These are phyloP conservation scores for Fusarium torulosum DNA, from an alignment of 2,329 filamentous ascomycete genomes.

Conservation along the genomic window DNA sequence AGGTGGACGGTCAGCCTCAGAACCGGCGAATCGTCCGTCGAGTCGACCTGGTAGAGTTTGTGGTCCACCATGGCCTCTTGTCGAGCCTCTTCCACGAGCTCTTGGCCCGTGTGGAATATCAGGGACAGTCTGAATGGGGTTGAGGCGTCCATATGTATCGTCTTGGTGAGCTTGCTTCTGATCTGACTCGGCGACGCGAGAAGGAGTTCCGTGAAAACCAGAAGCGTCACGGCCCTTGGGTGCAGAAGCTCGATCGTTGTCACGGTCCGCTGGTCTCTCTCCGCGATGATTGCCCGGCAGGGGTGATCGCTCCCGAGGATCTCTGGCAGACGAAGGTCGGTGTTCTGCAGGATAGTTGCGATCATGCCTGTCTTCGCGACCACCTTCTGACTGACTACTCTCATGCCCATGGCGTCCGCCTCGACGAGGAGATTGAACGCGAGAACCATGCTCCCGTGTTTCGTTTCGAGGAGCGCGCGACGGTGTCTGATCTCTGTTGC, in stretches of 20 bases:
- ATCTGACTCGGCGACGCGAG: conserved; percentile 61
- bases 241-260: conserved; percentile 47
- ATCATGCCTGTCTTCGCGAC: conserved; percentile 62
- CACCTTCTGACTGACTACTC: conserved; percentile 50
- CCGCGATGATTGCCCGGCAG: conserved; percentile 48
- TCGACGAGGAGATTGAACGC: conserved; percentile 64
- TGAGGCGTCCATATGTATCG: conserved; percentile 73
- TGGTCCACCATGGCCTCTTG: conserved; percentile 53
- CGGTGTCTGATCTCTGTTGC: conserved; percentile 54
- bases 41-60: conserved; percentile 56
- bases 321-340: conserved; percentile 48
- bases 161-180: conserved; percentile 68
- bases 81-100: conserved; percentile 61
- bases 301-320: conserved; percentile 52
- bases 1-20: conserved; percentile 57
- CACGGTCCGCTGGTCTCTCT: conserved; percentile 58
- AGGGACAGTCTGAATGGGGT: conserved; percentile 61
- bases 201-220: conserved; percentile 54
- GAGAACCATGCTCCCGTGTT: conserved; percentile 56
- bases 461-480: conserved; percentile 59
- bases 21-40: conserved; percentile 58
- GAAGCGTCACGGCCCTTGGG: conserved; percentile 58
- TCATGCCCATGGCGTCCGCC: conserved; percentile 51
- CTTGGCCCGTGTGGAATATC: conserved; percentile 69
- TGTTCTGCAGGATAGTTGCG: conserved; percentile 57